phyloP scores from a whole-genome alignment of 441 rosid genomes.

The Erysimum pusillum region DNA sequence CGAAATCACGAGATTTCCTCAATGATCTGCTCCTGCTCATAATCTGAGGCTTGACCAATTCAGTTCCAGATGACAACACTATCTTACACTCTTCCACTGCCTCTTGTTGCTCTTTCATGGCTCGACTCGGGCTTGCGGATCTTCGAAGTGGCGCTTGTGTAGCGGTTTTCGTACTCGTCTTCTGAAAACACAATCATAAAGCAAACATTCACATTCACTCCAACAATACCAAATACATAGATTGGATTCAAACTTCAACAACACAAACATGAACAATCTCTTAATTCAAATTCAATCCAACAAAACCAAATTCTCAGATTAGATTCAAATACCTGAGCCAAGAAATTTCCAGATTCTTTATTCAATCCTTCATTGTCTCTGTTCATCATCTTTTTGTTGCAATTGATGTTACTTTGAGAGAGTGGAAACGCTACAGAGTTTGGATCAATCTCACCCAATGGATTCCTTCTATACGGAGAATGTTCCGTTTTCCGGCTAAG shows the following conservation, averaged over 20 bases:
- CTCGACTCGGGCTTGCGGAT: slow-evolving; percentile 34
- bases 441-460: slow-evolving; percentile 69
- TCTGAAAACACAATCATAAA: slow-evolving; percentile 33
- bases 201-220: slow-evolving; percentile 16
- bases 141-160: slow-evolving; percentile 42
- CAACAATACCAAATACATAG: background rate
- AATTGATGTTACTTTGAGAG: slow-evolving; percentile 45
- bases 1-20: slow-evolving; percentile 77
- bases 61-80: slow-evolving; percentile 37
- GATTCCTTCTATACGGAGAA: slow-evolving; percentile 75
- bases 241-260: slow-evolving; percentile 47
- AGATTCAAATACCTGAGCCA: slow-evolving; percentile 51
- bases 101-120: slow-evolving; percentile 50
- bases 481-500: slow-evolving; percentile 82
- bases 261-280: background rate
- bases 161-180: slow-evolving; percentile 29
- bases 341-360: slow-evolving; percentile 36
- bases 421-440: slow-evolving; percentile 55
- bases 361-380: slow-evolving; percentile 48
- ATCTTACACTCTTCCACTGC: slow-evolving; percentile 55
- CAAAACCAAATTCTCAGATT: background rate
- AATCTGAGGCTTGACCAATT: slow-evolving; percentile 46
- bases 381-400: slow-evolving; percentile 46
- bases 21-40: slow-evolving; percentile 75
- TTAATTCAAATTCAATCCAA: background rate